phyloP scores from a whole-genome alignment of 495 filamentous ascomycete species.

The Aspergillus indologenus region DNA sequence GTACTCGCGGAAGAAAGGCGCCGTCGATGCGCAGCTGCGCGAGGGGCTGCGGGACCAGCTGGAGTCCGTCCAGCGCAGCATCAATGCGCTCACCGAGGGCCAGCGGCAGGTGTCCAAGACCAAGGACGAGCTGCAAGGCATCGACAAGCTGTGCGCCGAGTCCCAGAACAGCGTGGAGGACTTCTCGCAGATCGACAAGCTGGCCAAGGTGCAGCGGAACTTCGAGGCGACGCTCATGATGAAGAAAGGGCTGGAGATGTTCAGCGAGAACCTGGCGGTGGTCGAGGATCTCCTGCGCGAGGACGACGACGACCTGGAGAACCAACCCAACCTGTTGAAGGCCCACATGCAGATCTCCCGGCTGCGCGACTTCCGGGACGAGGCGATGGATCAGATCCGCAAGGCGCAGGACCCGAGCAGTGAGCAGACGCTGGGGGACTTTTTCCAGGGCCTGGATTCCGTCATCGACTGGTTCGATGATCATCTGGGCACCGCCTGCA shows the following conservation, averaged over 20 bases:
- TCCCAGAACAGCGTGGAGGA: slow-evolving; percentile 94
- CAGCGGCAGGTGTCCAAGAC: slow-evolving; percentile 84
- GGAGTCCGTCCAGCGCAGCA: slow-evolving; percentile 86
- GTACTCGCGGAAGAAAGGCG: slow-evolving; percentile 89
- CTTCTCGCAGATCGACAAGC: slow-evolving; percentile 92
- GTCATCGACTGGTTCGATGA: slow-evolving; percentile 94
- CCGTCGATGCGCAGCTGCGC: slow-evolving; percentile 84
- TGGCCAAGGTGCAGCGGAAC: slow-evolving; percentile 90
- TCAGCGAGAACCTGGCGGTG: slow-evolving; percentile 69
- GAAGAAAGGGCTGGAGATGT: slow-evolving; percentile 82
- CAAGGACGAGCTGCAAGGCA: slow-evolving; percentile 97
- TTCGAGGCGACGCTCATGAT: slow-evolving; percentile 90
- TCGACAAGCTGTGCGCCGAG: slow-evolving; percentile 95
- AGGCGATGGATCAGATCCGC: slow-evolving; percentile 91
- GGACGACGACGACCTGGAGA: slow-evolving; percentile 81
- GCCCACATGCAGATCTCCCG: slow-evolving; percentile 89
- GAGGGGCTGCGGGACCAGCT: slow-evolving; percentile 85
- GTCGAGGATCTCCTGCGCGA: slow-evolving; percentile 72
- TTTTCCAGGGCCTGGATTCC: slow-evolving; percentile 83
- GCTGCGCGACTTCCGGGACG: slow-evolving; percentile 88
- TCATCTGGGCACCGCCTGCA: slow-evolving; percentile 79
- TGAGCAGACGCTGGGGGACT: slow-evolving; percentile 77
- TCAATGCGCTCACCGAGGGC: slow-evolving; percentile 78
- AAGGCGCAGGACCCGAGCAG: slow-evolving; percentile 68
- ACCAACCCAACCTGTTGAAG: slow-evolving; percentile 85